Evolutionary conservation across 1,284 basidiomycete species (phyloP).

Genomic region (Irpex sp.): DNA sequence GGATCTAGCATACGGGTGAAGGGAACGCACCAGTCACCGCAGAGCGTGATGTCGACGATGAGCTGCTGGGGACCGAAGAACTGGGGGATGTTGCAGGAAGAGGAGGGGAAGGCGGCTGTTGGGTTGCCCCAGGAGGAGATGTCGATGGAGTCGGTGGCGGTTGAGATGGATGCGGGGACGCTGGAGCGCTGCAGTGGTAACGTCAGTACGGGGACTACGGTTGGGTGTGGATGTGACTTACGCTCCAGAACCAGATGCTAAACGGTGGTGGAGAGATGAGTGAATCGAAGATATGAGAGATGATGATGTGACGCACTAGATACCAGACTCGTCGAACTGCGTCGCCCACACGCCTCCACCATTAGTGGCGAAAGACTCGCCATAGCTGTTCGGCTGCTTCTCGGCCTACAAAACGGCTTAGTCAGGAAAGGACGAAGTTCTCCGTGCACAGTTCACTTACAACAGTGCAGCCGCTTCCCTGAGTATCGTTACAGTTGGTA

Average conservation of each 20-base stretch:
- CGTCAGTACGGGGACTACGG: too few species aligned
- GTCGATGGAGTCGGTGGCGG: conserved; percentile 37
- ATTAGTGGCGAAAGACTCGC: conserved; percentile 44
- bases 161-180: conserved; percentile 25
- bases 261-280: background rate
- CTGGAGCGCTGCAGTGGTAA: conserved; percentile 32
- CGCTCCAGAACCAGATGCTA: conserved; percentile 69
- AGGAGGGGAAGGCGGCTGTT: conserved; percentile 49
- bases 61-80: conserved; percentile 48
- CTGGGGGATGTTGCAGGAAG: conserved; percentile 42
- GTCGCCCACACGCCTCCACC: conserved; percentile 63
- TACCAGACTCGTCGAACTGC: conserved; percentile 51
- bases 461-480: conserved; percentile 48
- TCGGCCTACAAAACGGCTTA: conserved; percentile 21
- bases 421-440: background rate
- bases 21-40: conserved; percentile 43
- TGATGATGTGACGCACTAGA: conserved; percentile 10
- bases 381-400: conserved; percentile 43
- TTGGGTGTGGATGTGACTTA: conserved; percentile 24
- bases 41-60: conserved; percentile 52
- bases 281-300: background rate
- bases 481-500: conserved; percentile 33
- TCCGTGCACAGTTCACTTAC: conserved; percentile 3
- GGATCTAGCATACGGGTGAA: background rate
- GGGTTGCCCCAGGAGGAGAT: conserved; percentile 56